Base-by-base conservation (phyloP, 78 protist genomes). In the Guillardia theta region DNA sequence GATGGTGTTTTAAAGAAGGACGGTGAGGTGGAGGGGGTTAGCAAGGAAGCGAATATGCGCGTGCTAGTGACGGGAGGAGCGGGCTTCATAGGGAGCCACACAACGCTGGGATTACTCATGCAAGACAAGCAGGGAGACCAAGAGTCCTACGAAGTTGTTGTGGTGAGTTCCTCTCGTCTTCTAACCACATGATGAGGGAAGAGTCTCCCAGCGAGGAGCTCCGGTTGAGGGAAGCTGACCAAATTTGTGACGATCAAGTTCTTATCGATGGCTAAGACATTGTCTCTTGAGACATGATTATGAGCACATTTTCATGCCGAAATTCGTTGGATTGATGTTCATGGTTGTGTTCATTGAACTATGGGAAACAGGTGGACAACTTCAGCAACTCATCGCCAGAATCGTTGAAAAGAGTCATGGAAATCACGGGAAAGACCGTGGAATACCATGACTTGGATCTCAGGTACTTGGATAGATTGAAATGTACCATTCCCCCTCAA, bases 1-100 rank as follows among this genome's bases (percentile, higher is more conserved):
- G n/a, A n/a, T n/a, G n/a, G n/a, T n/a, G n/a, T n/a, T n/a, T n/a
- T n/a, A n/a, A n/a, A n/a, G n/a, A n/a, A n/a, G n/a, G n/a, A n/a
- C n/a, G n/a, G n/a, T n/a, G n/a, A n/a, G n/a, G n/a, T n/a, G n/a
- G n/a, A n/a, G n/a, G n/a, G n/a, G n/a, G n/a, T n/a, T n/a, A n/a
- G n/a, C n/a, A n/a, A n/a, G n/a, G n/a, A n/a, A n/a, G 70, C 27
- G 27, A 6, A 58, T 8, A 58, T 58, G 70, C 39, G 39, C 39
- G 70, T 80, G 44, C 44, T 80, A 1, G 48, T 80, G 45, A 80
- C 48, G 2, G 98, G 98, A 50, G 99, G 99, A 0, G 99, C 99
- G 30, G 99, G 99, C 45, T 99, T 96, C 95, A 99, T 99, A 80
- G 99, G 99, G 8, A 64, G 97, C 58, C 99, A 99, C 95, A 96